Percentiles rank a stretch among this genome's conserved stretches.
Evolutionary conservation across 2,329 filamentous ascomycete species (phyloP).

Genomic region (Aureobasidium uvarum): DNA sequence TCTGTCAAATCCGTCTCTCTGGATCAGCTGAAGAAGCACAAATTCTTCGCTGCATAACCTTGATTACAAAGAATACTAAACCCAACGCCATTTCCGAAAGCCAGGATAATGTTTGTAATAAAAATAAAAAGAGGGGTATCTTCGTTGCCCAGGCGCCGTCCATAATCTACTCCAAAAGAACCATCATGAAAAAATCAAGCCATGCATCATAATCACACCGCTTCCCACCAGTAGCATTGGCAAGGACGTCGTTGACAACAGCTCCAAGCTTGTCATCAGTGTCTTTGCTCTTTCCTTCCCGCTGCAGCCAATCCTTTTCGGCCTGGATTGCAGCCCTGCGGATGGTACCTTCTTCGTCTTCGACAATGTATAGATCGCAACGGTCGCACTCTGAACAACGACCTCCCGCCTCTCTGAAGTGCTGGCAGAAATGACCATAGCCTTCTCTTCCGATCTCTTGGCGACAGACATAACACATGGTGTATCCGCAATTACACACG

Average conservation of each 20-base stretch:
- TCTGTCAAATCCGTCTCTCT: constrained; percentile 10
- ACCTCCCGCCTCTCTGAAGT: constrained; percentile 80
- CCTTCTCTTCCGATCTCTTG: constrained; percentile 62
- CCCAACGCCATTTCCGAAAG: background rate
- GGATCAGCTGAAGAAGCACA: constrained; percentile 23
- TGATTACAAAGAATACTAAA: background rate
- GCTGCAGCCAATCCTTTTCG: constrained; percentile 48
- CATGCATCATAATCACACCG: constrained; percentile 30
- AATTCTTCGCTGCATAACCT: constrained; percentile 3
- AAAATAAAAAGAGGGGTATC: constrained; percentile 20
- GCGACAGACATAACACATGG: constrained; percentile 97
- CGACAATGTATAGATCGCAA: constrained; percentile 51
- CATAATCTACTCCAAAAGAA: constrained; percentile 28
- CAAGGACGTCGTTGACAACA: constrained; percentile 33
- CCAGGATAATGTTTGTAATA: background rate
- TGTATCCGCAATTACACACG: constrained; percentile 91
- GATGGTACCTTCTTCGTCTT: constrained; percentile 49
- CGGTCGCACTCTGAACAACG: constrained; percentile 72
- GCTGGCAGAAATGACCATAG: constrained; percentile 93
- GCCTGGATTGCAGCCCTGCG: constrained; percentile 44
- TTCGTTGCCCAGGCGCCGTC: constrained; percentile 15
- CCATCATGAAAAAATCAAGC: constrained; percentile 33
- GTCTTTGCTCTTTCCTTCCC: constrained; percentile 34
- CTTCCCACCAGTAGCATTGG: constrained; percentile 26
- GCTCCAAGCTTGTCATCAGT: constrained; percentile 27